Base-by-base conservation (phyloP, 768 basidiomycete species). In the Tricholoma saponaceum region DNA sequence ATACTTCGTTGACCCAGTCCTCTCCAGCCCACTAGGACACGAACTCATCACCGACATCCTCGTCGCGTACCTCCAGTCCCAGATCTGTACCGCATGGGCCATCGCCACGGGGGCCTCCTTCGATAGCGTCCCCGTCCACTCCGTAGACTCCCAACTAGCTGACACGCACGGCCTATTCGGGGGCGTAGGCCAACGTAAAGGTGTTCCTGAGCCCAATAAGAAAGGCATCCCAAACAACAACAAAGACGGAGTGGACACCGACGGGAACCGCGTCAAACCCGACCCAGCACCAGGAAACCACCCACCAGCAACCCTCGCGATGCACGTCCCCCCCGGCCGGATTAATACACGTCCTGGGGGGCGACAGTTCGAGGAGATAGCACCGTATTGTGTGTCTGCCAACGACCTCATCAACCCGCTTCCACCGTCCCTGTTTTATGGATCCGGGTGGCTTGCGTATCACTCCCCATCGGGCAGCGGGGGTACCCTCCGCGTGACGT, bases 341-440 rank as follows among this genome's bases (percentile, higher is more conserved):
- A 87, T 98, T 70, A 82, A 80, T 58, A 83, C 84, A 5, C 83
- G 81, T 2, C 90, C 90, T 2, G 73, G 69, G 1, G 62, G 69
- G 12, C 71, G 75, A 1, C 77, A 83, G 3, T 96, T 89, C 70
- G 84, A 90, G 69, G 97, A 98, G 71, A 83, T 96, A 52, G 80
- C 85, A 37, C 97, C 96, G 6, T 94, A 81, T 75, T 98, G 97
- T 71, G 94, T 92, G 0, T 89, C 87, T 20, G 97, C 97, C n/a
- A 96, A 98, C 72, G 95, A 99, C 70, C 79, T 98, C 52, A 92
- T 99, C 72, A 98, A 98, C 74, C 97, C 97, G 1, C 80, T 98
- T 0, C 96, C 96, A n/a, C 85, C 88, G 0, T 92, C 91, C 28
- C 74, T 98, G 63, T 98, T 98, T 76, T 90, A 89, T 60, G 97